These are phyloP conservation scores for Tothia fuscella DNA, from an alignment of 2,329 filamentous ascomycete genomes.

Conservation along the genomic window DNA sequence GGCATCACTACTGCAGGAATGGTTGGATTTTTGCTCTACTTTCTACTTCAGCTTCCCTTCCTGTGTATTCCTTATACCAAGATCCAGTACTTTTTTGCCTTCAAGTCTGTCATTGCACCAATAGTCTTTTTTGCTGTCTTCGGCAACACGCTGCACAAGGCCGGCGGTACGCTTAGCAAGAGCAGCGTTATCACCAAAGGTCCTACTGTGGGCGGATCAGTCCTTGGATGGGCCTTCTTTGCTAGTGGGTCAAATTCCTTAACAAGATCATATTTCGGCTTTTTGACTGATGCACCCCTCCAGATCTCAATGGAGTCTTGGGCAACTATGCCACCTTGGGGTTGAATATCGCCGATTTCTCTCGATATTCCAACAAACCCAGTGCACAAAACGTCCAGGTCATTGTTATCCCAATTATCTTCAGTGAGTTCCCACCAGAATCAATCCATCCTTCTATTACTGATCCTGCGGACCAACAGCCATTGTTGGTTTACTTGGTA, in stretches of 20 bases:
- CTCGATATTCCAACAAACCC: slow-evolving; percentile 14
- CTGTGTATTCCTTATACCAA: slow-evolving; percentile 17
- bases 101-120: slow-evolving; percentile 19
- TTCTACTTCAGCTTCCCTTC: slow-evolving; percentile 11
- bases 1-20: slow-evolving; percentile 36
- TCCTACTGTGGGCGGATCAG: slow-evolving; percentile 17
- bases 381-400: slow-evolving; percentile 23
- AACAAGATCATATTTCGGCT: slow-evolving; percentile 14
- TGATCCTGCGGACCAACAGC: slow-evolving; percentile 9
- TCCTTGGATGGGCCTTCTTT: slow-evolving; percentile 18
- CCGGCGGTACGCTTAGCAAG: slow-evolving; percentile 15
- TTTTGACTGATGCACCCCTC: slow-evolving; percentile 14
- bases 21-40: slow-evolving; percentile 20
- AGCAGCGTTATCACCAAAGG: slow-evolving; percentile 17
- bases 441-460: slow-evolving; percentile 15
- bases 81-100: slow-evolving; percentile 12
- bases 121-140: slow-evolving; percentile 20
- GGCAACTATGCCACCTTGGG: slow-evolving; percentile 20
- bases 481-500: slow-evolving; percentile 15
- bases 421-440: slow-evolving; percentile 12
- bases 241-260: slow-evolving; percentile 16
- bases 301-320: slow-evolving; percentile 18
- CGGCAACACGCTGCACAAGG: slow-evolving; percentile 13
- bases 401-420: slow-evolving; percentile 21
- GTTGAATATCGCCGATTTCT: slow-evolving; percentile 15